Base-by-base conservation (phyloP, 345 rosid genomes). In the Gossypium australe region DNA sequence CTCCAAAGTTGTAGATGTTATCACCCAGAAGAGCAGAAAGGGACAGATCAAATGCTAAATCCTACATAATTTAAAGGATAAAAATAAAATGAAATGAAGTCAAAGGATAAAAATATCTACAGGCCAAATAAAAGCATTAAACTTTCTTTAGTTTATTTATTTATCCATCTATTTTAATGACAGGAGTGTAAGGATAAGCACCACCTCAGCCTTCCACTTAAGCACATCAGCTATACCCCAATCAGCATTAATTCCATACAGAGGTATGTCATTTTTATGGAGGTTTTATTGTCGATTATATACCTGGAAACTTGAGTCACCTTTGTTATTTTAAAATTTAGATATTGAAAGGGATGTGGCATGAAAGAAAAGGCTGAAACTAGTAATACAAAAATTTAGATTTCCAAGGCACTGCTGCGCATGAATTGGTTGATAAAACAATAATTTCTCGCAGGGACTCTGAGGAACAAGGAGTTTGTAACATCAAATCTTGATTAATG, bases 11-110 rank as follows among this genome's bases (percentile, higher is more conserved):
- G 90, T 93, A 96, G 79, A 96, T 94, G 81, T 93, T 89, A 75
- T 96, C 99, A 78, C 99, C 99, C 87, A 96, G 84, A 75, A 96
- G 88, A 22, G 98, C 98, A 71, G 99, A 90, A 67, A 96, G 97
- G 67, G 99, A 96, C 61, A 96, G 84, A 83, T 96, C 98, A 62
- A 93, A 96, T 51, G 98, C 98, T 97, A 96, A 85, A 83, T 96
- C 99, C 99, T 96, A 76, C 74, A 81, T 71, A 74, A 52, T 0
- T 66, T 11, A 45, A 67, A 44, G 13, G 17, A 61, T 58, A 41
- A 65, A 67, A 63, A 48, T 9, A 67, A 75, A 64, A 59, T 58
- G 4, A 20, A 73, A 27, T 14, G 2, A 47, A 59, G 9, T 59
- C 2, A 47, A 53, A n/a, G 13, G 64, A 29, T 29, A 29, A 7